A percentile compares a stretch with the other conserved stretches of the same genome.
phyloP scores from a whole-genome alignment of 2,329 filamentous ascomycete species.

The Penicillium sp. region DNA sequence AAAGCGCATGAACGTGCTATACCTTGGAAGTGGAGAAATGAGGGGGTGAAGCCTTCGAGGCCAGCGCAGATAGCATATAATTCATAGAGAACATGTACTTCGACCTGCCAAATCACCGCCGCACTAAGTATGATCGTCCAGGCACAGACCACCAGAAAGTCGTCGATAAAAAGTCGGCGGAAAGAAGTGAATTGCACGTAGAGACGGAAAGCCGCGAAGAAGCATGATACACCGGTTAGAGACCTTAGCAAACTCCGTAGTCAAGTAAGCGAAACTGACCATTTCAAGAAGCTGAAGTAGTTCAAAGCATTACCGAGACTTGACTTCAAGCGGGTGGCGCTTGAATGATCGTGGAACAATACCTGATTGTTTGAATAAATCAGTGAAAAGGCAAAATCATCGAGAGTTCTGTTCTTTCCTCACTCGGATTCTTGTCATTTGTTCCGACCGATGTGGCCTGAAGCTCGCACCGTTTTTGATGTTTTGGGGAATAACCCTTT shows the following conservation, averaged over 20 bases:
- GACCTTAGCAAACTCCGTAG: conserved; percentile 13
- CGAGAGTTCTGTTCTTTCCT: neutral
- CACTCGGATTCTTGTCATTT: neutral
- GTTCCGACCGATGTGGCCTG: neutral
- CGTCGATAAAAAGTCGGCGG: conserved; percentile 18
- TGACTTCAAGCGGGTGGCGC: neutral
- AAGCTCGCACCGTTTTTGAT: too few relatives aligned
- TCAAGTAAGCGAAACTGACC: neutral
- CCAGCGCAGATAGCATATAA: conserved; percentile 12
- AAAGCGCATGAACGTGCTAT: conserved; percentile 12
- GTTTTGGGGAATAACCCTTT: too few relatives aligned
- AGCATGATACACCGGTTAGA: conserved; percentile 12
- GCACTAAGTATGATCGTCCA: conserved; percentile 20
- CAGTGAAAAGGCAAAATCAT: neutral
- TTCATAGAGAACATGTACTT: conserved; percentile 13
- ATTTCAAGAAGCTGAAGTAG: neutral
- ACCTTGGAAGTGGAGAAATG: conserved; percentile 10
- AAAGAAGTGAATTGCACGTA: conserved; percentile 12
- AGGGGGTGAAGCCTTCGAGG: neutral
- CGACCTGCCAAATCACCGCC: conserved; percentile 18
- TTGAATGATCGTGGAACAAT: neutral
- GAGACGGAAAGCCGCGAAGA: conserved; percentile 14
- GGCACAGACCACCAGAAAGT: conserved; percentile 14
- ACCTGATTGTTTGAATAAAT: neutral
- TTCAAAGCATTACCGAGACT: neutral